Base-by-base conservation (phyloP, 1,284 basidiomycete genomes). In the Cryptococcus hybrid region DNA sequence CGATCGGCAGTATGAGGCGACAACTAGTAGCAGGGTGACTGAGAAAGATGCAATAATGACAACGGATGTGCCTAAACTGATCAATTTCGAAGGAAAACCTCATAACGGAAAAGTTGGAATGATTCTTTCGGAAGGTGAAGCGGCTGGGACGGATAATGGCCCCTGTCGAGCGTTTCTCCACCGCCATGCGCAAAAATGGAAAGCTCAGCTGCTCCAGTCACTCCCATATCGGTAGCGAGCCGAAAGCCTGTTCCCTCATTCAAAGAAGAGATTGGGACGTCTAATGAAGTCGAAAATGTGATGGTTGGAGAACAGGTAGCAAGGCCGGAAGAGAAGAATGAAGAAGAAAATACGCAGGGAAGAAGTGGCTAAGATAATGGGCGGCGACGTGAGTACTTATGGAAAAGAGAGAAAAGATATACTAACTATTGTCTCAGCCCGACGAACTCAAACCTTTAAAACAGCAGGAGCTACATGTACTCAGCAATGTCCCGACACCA, bases 341-440 rank as follows among this genome's bases (percentile, higher is more conserved):
- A 66, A 56, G 61, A 64, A 6, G 69, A 69, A 38, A 66, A 54
- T 60, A 65, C 54, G 59, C 53, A 30, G 70, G 65, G 59, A 68
- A 24, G 69, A 71, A 58, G 70, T 72, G 5, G 68, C 72, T 12
- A 60, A 68, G 38, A 72, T 72, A 49, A 71, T 72, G 70, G 63
- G 68, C 36, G 63, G 68, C 38, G 47, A 66, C 24, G 69, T 69
- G 52, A 63, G 69, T 60, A 15, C 12, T 7, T n/a, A 13, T 11
- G 7, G 7, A 5, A 44, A 24, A 24, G 24, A 24, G 15, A 15
- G 40, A 43, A 43, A 45, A 24, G n/a, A 15, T n/a, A 45, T 45
- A 24, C n/a, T 45, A 24, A 24, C 24, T 24, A 24, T 24, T 13
- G n/a, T 13, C 11, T 34, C 34, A 48, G 68, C 68, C 24, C 60